Base-by-base conservation (phyloP, 176 grass and related monocot species). In the Cenchrus fungigraminus region DNA sequence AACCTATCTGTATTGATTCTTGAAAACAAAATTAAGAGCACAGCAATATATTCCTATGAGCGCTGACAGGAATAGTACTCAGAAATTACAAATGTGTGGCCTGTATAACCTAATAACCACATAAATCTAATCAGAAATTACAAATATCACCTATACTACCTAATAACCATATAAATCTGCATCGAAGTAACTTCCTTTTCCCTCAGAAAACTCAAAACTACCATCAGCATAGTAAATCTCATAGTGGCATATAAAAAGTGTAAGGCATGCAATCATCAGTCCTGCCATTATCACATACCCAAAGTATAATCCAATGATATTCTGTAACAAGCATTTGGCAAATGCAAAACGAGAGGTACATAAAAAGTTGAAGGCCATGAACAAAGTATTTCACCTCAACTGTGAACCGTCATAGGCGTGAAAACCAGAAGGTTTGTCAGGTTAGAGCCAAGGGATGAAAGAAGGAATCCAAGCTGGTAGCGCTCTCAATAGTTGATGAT, bases 1-100 rank as follows among this genome's bases (percentile, higher is more conserved):
- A 37, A 37, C 9, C 22, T 63, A 63, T 63, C 22, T 63, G 60
- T 85, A 43, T 51, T 86, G 43, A 79, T 13, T 62, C 66, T 2
- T 51, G 65, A 79, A 69, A 50, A 78, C 50, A 37, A 78, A 69
- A 78, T 59, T 22, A n/a, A 70, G 1, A 7, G 59, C 1, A 44
- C 73, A 77, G 9, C 37, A 20, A 54, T 20, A 65, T 53, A 9
- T 13, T 6, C 32, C 8, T 19, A 13, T 60, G 64, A 15, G 45
- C 54, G n/a, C 47, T 56, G 28, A 9, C 45, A 74, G 8, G 47
- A 67, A n/a, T 74, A 57, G 9, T 58, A 75, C 53, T 43, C 9
- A 22, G 4, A 75, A 40, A 67, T 20, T 15, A 20, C 46, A 67
- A 44, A 2, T 12, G 50, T 62, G 28, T 0, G 22, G 22, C 22